phyloP scores from a whole-genome alignment of 495 filamentous ascomycete species.

The Apodospora peruviana region DNA sequence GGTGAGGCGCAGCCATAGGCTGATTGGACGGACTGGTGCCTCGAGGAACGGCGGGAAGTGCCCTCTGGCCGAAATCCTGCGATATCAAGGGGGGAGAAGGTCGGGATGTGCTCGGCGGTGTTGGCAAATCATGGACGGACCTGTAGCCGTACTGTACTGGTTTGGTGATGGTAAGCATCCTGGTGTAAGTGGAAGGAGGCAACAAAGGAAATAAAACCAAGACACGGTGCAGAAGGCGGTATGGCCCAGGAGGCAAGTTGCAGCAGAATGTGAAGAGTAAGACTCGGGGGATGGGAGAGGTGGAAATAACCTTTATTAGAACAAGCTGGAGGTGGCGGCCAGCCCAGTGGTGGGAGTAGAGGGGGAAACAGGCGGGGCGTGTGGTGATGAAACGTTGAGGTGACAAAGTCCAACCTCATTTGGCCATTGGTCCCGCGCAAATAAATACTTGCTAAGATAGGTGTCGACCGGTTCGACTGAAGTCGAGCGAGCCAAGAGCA shows the following conservation, averaged over 20 bases:
- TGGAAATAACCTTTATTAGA: constrained; percentile 43
- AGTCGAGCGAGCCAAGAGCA: constrained; percentile 13
- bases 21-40: constrained; percentile 37
- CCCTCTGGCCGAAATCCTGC: constrained; percentile 43
- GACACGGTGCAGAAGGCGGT: constrained; percentile 10
- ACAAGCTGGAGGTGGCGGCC: constrained; percentile 48
- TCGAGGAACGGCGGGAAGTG: constrained; percentile 30
- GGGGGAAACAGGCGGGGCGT: constrained; percentile 39
- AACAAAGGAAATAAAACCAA: constrained; percentile 11
- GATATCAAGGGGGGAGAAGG: constrained; percentile 53
- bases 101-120: constrained; percentile 53
- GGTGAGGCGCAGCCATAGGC: constrained; percentile 68
- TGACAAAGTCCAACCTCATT: constrained; percentile 44
- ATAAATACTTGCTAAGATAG: constrained; percentile 28
- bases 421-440: constrained; percentile 30
- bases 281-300: constrained; percentile 23
- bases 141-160: constrained; percentile 60
- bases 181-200: constrained; percentile 19
- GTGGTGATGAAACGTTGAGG: constrained; percentile 46
- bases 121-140: constrained; percentile 65
- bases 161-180: constrained; percentile 66
- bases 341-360: constrained; percentile 40
- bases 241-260: constrained; percentile 5
- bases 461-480: constrained; percentile 22
- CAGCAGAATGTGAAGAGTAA: constrained; percentile 10